Base-by-base conservation (phyloP, 1,139 yeast species). In the Scheffersomyces lignicola region DNA sequence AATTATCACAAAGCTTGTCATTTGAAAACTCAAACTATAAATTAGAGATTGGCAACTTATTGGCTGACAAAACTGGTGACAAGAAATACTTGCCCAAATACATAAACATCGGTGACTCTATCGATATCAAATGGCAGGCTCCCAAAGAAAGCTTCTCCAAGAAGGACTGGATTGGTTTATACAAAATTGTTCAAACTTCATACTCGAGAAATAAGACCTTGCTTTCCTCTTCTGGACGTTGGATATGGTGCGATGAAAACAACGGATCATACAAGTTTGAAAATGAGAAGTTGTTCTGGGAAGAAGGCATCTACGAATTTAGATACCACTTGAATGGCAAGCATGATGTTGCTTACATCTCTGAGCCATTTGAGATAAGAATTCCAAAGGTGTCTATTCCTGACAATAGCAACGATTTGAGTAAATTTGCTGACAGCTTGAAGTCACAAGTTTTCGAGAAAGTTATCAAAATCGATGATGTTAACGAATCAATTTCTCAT, bases 161-260 rank as follows among this genome's bases (percentile, higher is more conserved):
- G 1, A 69, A 67, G 33, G 94, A 85, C 53, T 86, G 96, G 96
- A 74, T 86, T 44, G 95, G 94, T 1, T 61, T 86, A 32, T 87
- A 86, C 60, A 77, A 76, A 38, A 73, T 83, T 13, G 66, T 77
- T 15, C 85, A 78, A 44, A 79, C 87, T 14, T 73, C 81, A 7
- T 67, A 69, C 29, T 77, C 85, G 7, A 67, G 80, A 35, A 73
- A 72, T 29, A 73, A 70, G 34, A 85, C 95, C 0, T 63, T 74
- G 30, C 64, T 80, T 15, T 70, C 88, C 10, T 81, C 92, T 10
- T 60, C 75, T 18, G 87, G 87, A 7, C 78, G 85, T 47, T 86
- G 95, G 95, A 54, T 70, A 22, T 80, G 79, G 42, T 70, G 73
- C 30, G 52, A 60, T 2, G 54, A 48, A n/a, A 56, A 59, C 4